Percentiles rank a stretch among this genome's conserved stretches.
phyloP scores from a whole-genome alignment of 1,284 basidiomycete genomes.

The Apiotrichum siamense region DNA sequence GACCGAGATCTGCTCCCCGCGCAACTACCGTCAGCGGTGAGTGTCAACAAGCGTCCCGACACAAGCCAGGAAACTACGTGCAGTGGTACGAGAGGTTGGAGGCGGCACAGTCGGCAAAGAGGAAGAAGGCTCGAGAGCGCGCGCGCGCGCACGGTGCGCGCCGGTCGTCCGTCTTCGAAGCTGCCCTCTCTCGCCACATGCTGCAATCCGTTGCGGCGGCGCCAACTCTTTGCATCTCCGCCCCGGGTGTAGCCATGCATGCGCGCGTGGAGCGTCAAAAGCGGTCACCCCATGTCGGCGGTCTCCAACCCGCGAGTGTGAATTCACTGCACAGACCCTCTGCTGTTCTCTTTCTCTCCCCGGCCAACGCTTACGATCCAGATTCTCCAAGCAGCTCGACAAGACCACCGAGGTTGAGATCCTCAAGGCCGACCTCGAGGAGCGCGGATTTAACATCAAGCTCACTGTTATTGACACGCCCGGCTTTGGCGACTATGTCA shows the following conservation, averaged over 20 bases:
- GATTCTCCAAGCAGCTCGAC: constrained; percentile 95
- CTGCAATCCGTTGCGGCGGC: too few species aligned
- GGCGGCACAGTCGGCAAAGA: not conserved
- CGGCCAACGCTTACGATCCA: constrained; percentile 3
- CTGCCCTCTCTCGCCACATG: too few species aligned
- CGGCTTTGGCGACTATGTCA: constrained; percentile 98
- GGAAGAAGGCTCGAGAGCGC: not conserved
- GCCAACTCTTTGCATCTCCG: too few species aligned
- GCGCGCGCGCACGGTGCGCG: not conserved
- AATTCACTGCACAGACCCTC: too few species aligned
- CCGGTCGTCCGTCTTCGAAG: not conserved
- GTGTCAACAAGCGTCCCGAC: too few species aligned
- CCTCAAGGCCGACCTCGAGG: constrained; percentile 94
- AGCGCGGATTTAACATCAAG: constrained; percentile 99
- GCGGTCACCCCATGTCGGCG: too few species aligned
- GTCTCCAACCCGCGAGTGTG: too few species aligned
- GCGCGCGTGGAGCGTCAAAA: too few species aligned
- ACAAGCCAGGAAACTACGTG: too few species aligned
- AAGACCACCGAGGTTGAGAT: constrained; percentile 97
- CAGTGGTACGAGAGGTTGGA: too few species aligned
- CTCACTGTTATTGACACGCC: constrained; percentile 98
- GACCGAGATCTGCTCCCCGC: constrained; percentile 85
- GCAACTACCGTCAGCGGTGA: constrained; percentile 74
- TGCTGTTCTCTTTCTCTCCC: too few species aligned
- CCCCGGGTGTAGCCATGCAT: too few species aligned